Conservation (phyloP, 1,284 basidiomycete genomes). For the Apiotrichum laibachii region DNA sequence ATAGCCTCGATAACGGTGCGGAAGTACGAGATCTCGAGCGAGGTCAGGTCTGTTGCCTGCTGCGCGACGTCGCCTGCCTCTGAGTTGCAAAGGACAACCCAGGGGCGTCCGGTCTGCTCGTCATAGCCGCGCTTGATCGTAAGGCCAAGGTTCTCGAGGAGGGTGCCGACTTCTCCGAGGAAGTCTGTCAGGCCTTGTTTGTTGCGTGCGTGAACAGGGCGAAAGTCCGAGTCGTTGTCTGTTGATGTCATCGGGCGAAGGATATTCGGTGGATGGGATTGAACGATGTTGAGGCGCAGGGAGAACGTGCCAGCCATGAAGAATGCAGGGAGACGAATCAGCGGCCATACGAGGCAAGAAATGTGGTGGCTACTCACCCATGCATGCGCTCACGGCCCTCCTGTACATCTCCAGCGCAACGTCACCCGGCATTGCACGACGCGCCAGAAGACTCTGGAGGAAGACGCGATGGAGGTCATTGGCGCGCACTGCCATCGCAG, state of each 20-base stretch:
- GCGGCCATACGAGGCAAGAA: not conserved
- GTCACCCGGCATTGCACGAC: conserved; percentile 37
- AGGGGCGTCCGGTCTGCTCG: conserved; percentile 33
- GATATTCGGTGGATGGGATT: not conserved
- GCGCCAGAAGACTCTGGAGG: conserved; percentile 43
- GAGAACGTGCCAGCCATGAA: not conserved
- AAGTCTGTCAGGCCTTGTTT: conserved; percentile 30
- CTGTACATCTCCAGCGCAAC: conserved; percentile 45
- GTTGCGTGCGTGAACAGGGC: conserved; percentile 25
- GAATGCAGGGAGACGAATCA: not conserved
- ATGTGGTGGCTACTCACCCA: conserved; percentile 18
- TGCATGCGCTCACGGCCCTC: conserved; percentile 31
- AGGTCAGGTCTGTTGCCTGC: conserved; percentile 40
- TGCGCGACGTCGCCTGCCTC: conserved; percentile 37
- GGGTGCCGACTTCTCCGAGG: conserved; percentile 30
- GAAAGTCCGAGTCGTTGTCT: conserved; percentile 31
- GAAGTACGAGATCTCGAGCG: conserved; percentile 45
- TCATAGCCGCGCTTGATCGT: conserved; percentile 30
- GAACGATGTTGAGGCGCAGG: no score
- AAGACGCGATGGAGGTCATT: conserved; percentile 45
- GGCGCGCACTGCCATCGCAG: conserved; percentile 17
- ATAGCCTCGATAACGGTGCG: conserved; percentile 41
- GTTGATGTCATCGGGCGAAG: not conserved
- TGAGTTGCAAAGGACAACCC: conserved; percentile 37
- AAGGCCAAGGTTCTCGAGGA: conserved; percentile 40